A percentile compares a stretch with the other conserved stretches of the same genome.
Evolutionary conservation across 176 grass and related monocot species (phyloP).

Genomic region (Areca catechu): DNA sequence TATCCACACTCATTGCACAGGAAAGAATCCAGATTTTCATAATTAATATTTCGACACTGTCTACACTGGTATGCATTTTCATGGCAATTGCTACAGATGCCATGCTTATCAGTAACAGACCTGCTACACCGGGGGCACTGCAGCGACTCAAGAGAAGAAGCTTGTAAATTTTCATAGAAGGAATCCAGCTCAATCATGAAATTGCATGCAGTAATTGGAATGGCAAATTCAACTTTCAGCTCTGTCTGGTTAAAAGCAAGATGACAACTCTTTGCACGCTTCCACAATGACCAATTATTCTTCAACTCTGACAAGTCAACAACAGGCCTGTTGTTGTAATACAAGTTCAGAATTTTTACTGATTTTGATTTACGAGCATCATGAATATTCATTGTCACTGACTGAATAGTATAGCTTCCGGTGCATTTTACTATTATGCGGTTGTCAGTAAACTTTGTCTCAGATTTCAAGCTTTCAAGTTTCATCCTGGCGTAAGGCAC

Average conservation of each 20-base stretch:
- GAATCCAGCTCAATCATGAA: conserved; percentile 99
- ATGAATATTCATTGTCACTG: conserved; percentile 95
- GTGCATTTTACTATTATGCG: conserved; percentile 97
- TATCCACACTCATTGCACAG: conserved; percentile 99
- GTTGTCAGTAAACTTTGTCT: conserved; percentile 97
- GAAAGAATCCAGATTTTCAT: conserved; percentile 96
- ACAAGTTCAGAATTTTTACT: conserved; percentile 89
- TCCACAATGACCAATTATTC: conserved; percentile 98
- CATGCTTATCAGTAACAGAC: conserved; percentile 93
- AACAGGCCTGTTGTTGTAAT: conserved; percentile 86
- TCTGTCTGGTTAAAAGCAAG: conserved; percentile 87
- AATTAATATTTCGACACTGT: conserved; percentile 96
- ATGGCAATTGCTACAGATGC: conserved; percentile 94
- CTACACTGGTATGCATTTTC: conserved; percentile 99
- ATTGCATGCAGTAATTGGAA: conserved; percentile 95
- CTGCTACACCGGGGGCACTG: conserved; percentile 94
- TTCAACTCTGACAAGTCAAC: conserved; percentile 89
- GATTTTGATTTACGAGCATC: conserved; percentile 96
- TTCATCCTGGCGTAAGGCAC: conserved; percentile 86
- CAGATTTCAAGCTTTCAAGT: conserved; percentile 91
- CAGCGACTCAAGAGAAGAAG: conserved; percentile 95
- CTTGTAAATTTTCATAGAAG: conserved; percentile 97
- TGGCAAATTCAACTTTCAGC: conserved; percentile 93
- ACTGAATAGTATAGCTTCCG: conserved; percentile 93
- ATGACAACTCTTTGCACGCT: conserved; percentile 93